Percentiles rank a stretch among this genome's conserved stretches.
phyloP scores from a whole-genome alignment of 2,329 filamentous ascomycete genomes.

The Colletotrichum cereale region DNA sequence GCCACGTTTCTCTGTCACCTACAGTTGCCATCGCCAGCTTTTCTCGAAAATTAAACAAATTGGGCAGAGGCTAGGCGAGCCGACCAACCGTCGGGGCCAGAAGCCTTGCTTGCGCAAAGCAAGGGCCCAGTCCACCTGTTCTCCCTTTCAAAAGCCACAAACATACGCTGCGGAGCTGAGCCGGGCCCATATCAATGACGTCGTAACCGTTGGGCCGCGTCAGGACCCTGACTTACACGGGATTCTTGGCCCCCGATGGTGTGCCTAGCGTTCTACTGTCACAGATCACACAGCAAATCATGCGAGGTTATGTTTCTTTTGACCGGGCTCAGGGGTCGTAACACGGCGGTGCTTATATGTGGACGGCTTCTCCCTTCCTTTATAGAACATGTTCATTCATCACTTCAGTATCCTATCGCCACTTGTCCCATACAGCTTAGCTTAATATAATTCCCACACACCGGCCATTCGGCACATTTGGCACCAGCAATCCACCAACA shows the following conservation, averaged over 20 bases:
- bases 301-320: constrained; percentile 33
- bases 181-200: constrained; percentile 36
- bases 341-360: constrained; percentile 38
- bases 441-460: constrained; percentile 1
- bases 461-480: constrained; percentile 15
- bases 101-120: constrained; percentile 23
- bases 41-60: constrained; percentile 12
- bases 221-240: constrained; percentile 35
- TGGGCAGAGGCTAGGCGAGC: constrained; percentile 10
- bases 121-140: constrained; percentile 24
- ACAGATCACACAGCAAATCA: constrained; percentile 32
- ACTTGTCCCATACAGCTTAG: constrained; percentile 5
- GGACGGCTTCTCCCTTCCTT: constrained; percentile 28
- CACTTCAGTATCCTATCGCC: constrained; percentile 14
- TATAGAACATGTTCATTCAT: constrained; percentile 18
- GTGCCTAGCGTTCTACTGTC: constrained; percentile 28
- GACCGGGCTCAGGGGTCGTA: constrained; percentile 5
- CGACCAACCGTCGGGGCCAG: constrained; percentile 33
- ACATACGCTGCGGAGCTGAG: not conserved
- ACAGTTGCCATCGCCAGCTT: constrained; percentile 30
- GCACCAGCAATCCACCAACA: constrained; percentile 47
- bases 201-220: constrained; percentile 28
- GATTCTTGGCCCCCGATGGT: constrained; percentile 30
- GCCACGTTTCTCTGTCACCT: constrained; percentile 23
- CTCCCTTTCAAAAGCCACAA: constrained; percentile 7